Base-by-base conservation (phyloP, 1,284 basidiomycete genomes). In the Binderoboletus segoi region DNA sequence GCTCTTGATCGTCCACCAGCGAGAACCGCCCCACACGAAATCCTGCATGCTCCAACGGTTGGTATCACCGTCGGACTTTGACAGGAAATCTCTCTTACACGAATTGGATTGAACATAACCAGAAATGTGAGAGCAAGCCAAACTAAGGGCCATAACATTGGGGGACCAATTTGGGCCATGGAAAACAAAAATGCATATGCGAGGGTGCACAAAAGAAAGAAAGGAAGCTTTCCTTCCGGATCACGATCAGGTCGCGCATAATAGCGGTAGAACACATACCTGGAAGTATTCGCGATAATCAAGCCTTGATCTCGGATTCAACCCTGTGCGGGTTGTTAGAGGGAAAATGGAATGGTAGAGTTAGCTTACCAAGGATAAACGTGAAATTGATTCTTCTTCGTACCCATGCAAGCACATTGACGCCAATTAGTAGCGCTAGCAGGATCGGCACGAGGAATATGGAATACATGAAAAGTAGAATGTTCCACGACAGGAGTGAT, bases 181-280 rank as follows among this genome's bases (percentile, higher is more conserved):
- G 93, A 91, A 43, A 97, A 78, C 86, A 88, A 96, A 71, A 96
- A 94, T 43, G 89, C 86, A 64, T 89, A 90, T 54, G 82, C 85
- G 1, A 98, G 82, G 0, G 88, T 82, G 20, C 86, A 77, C 47
- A 96, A 79, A 21, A 96, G 73, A 57, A 95, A 79, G 12, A 88
- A 80, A 1, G 96, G 95, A 20, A 93, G 82, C 90, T 96, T 40
- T 33, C 12, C 4, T 7, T 30, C 21, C 18, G 13, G 6, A 21
- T 70, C 48, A 61, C 42, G 38, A 46, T 30, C 18, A 42, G 12
- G 1, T 33, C 26, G 1, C 28, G 16, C 30, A n/a, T 23, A 44
- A 26, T 33, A 38, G 11, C 10, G 8, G 53, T 33, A 11, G n/a
- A 21, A 20, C 21, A 61, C 76, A 24, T 59, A 89, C 91, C 76